Conservation (phyloP, 2,329 filamentous ascomycete genomes). For the Xylariaceae sp. region DNA sequence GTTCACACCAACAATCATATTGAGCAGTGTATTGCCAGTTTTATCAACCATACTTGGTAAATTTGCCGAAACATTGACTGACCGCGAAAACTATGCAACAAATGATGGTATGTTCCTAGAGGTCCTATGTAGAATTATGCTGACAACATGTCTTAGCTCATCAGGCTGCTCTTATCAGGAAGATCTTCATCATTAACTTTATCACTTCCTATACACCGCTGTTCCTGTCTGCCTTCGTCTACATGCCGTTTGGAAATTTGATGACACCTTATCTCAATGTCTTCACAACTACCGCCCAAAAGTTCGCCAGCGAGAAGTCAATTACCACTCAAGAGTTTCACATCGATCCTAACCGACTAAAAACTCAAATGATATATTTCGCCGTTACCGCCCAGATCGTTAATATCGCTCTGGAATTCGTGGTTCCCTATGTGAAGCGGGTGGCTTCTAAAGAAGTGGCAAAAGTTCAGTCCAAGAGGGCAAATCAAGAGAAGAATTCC, state of each 20-base stretch:
- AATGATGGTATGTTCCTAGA: conserved; percentile 60
- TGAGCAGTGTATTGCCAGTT: conserved; percentile 82
- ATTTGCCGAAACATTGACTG: conserved; percentile 77
- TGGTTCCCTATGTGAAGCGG: conserved; percentile 85
- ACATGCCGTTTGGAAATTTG: conserved; percentile 85
- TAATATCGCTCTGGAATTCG: conserved; percentile 81
- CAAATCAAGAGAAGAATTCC: conserved; percentile 59
- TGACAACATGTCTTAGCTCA: conserved; percentile 59
- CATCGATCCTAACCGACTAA: conserved; percentile 82
- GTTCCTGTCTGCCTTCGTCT: conserved; percentile 92
- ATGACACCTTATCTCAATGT: conserved; percentile 87
- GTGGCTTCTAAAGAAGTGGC: conserved; percentile 80
- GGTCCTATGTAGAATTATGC: conserved; percentile 22
- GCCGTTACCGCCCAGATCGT: conserved; percentile 93
- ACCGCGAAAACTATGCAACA: conserved; percentile 92
- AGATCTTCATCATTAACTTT: conserved; percentile 95
- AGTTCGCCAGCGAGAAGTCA: conserved; percentile 77
- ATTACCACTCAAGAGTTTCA: conserved; percentile 70
- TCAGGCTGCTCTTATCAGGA: conserved; percentile 83
- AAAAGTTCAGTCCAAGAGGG: conserved; percentile 66
- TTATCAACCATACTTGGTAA: conserved; percentile 76
- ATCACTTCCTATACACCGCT: conserved; percentile 93
- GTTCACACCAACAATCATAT: conserved; percentile 85
- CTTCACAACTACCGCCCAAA: conserved; percentile 75
- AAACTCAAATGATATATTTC: conserved; percentile 93